Evolutionary conservation across 73 alveolate species (phyloP), one percentile per base, ranked within the genome.

Genomic region (Paramecium bursaria): DNA sequence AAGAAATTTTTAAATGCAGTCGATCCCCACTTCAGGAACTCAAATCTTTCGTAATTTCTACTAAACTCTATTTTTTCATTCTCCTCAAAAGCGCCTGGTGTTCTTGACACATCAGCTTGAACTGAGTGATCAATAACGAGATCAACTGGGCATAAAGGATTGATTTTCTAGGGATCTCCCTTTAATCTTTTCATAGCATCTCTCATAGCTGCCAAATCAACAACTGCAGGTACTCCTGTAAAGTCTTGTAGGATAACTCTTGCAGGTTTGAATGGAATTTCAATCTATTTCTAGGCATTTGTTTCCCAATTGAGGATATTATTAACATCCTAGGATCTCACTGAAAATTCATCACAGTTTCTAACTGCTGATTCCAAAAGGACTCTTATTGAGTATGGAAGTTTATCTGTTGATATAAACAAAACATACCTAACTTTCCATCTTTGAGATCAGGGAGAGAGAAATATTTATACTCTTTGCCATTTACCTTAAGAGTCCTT

Each of bases 221-320:
- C 97, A 14, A 94, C 95, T 46, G 98, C 98, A 11, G 98, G 98
- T 75, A 94, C 98, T 23, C 98, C 98, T 52, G 98, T 94, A 91
- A 94, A 92, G 76, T 94, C 98, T 77, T 94, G 90, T 4, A 94
- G 85, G 75, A 94, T 86, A 55, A 94, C 98, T 67, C 98, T 60
- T 14, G 97, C 97, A 27, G 98, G 98, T 76, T 90, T 90, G 94
- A 94, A 94, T 44, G 98, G 98, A 54, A 94, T 92, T 50, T 94
- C 98, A 7, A 87, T 87, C 31, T 91, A 80, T 44, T 74, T 23
- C 22, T 61, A 46, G 11, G 89, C 75, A 46, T 53, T 79, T 49
- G 39, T 54, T 47, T 73, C 91, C 91, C 93, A 87, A 74, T 86
- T 73, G 42, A 87, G 51, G 76, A 87, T 87, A 46, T 87, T 87